Evolutionary conservation across 2,329 filamentous ascomycete species (phyloP), one percentile per base, ranked within the genome.

Genomic region (Amauroascus niger): DNA sequence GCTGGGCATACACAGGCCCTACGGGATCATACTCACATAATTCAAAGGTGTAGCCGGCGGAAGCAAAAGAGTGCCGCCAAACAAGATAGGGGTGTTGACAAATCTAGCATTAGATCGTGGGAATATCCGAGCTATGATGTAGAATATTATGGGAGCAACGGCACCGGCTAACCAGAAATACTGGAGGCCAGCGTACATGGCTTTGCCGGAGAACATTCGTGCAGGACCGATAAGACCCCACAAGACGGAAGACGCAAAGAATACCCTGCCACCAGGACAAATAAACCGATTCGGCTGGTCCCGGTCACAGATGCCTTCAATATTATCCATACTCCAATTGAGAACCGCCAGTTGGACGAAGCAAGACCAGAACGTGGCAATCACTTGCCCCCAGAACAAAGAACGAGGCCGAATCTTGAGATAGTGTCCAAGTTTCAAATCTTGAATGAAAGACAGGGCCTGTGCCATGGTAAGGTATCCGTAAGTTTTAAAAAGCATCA

Each of bases 401-500:
- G 76, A 69, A 1, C 74, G 69, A 0, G 76, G 78, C 0, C 77
- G 70, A 3, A 73, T 61, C 55, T 73, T 73, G 82, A 87, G 84
- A 70, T 86, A 86, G 64, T 86, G 82, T 6, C 66, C 82, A 1
- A 84, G 74, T 65, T 84, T 85, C 61, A 85, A 74, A 60, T 85
- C 82, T 64, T 82, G 79, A 4, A 76, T 73, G 65, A 85, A 85
- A 65, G 79, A 81, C 48, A 84, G 71, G 0, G 79, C 82, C 65
- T 85, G 80, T 14, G 74, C 74, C 80, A 85, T 84, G 68, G 76
- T 80, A 53, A 86, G 79, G 64, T 84, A 86, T 49, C 82, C 81
- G 61, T 84, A 87, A 57, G 82, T 85, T 69, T 87, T 87, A 73
- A 87, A 87, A 71, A 87, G 77, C 83, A 88, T 88, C 77, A 87